Evolutionary conservation across 1,139 yeast species (phyloP).

Genomic region (Geotrichum siamense): DNA sequence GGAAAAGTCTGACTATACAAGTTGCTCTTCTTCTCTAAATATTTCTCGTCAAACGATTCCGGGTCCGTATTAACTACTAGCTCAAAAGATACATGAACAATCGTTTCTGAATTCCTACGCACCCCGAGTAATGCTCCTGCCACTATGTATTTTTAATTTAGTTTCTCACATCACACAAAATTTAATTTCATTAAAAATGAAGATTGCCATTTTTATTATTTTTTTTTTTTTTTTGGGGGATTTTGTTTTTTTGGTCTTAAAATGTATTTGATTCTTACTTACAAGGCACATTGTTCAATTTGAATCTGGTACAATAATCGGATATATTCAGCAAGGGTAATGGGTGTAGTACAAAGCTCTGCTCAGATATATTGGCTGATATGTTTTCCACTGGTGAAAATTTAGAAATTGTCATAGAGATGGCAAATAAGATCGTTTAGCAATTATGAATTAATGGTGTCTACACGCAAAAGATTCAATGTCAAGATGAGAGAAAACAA

Average conservation of each 20-base stretch:
- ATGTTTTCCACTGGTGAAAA: background rate
- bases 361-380: conserved; percentile 6
- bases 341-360: conserved; percentile 31
- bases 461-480: background rate
- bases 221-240: too few species aligned
- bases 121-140: conserved; percentile 34
- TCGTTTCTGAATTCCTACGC: conserved; percentile 27
- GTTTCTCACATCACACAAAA: background rate
- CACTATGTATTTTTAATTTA: conserved; percentile 19
- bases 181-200: too few species aligned
- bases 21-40: conserved; percentile 24
- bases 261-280: too few species aligned
- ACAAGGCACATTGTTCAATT: conserved; percentile 19
- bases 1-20: conserved; percentile 32
- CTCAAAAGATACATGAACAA: conserved; percentile 33
- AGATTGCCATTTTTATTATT: too few species aligned
- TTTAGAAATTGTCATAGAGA: background rate
- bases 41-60: conserved; percentile 24
- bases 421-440: background rate
- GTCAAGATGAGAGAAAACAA: background rate
- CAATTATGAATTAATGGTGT: too few species aligned
- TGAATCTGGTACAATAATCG: conserved; percentile 32
- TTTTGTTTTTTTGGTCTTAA: too few species aligned
- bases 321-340: conserved; percentile 34
- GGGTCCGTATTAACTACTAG: conserved; percentile 21